Conservation (phyloP, 169 alveolate genomes). For the Plasmodium coatneyi region DNA sequence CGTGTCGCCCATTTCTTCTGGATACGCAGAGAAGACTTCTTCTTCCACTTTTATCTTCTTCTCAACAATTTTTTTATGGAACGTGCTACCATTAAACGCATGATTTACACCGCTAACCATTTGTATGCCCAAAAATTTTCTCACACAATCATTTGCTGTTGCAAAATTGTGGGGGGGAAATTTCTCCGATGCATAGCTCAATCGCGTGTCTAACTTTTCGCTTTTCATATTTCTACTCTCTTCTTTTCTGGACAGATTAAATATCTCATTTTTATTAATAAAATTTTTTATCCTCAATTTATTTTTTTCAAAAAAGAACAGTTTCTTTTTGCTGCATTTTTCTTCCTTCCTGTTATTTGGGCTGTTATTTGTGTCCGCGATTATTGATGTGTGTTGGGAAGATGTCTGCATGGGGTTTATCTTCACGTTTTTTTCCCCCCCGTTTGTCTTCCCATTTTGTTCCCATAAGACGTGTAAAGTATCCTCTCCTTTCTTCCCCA, state of each 20-base stretch:
- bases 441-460: not conserved
- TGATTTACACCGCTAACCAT: not conserved
- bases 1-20: not conserved
- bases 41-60: constrained; percentile 2
- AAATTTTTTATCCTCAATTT: constrained; percentile 11
- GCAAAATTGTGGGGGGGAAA: not conserved
- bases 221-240: not conserved
- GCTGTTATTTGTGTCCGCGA: not conserved
- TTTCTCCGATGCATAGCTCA: not conserved
- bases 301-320: constrained; percentile 8
- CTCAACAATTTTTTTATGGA: not conserved
- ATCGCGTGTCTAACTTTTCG: not conserved
- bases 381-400: not conserved
- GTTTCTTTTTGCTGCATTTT: constrained; percentile 17
- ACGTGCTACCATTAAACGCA: not conserved
- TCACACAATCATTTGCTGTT: not conserved
- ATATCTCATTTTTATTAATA: constrained; percentile 22
- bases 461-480: not conserved
- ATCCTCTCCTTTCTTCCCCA: not conserved
- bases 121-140: not conserved
- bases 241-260: constrained; percentile 7
- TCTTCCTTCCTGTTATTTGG: not conserved
- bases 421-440: not conserved
- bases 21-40: not conserved
- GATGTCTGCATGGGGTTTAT: not conserved